phyloP scores from a whole-genome alignment of 2,329 filamentous ascomycete genomes.

The Colletotrichum lini region DNA sequence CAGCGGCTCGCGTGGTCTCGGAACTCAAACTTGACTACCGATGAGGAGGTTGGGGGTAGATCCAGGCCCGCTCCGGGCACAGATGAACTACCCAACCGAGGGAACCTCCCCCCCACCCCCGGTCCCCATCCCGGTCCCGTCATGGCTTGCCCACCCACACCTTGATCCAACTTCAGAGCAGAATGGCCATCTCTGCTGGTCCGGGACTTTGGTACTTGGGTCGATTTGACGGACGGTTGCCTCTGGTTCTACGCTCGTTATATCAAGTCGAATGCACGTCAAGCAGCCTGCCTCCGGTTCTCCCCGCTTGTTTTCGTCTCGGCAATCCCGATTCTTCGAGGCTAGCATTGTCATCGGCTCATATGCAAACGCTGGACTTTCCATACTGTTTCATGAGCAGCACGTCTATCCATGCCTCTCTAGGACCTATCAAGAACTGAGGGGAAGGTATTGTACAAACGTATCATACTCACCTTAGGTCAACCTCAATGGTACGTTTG shows the following conservation, averaged over 20 bases:
- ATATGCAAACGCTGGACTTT: background rate
- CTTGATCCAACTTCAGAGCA: slow-evolving; percentile 18
- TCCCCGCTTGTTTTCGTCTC: slow-evolving; percentile 34
- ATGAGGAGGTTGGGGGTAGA: slow-evolving; percentile 36
- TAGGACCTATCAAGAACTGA: too few relatives aligned
- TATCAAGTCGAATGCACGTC: slow-evolving; percentile 7
- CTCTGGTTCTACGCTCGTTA: background rate
- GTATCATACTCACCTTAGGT: background rate
- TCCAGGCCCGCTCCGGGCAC: slow-evolving; percentile 24
- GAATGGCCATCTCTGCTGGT: background rate
- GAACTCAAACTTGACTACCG: slow-evolving; percentile 43
- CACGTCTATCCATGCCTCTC: background rate
- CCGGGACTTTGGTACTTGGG: slow-evolving; percentile 9
- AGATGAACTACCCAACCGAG: slow-evolving; percentile 23
- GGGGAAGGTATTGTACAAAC: background rate
- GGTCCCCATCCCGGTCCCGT: background rate
- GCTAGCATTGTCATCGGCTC: background rate
- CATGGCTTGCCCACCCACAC: slow-evolving; percentile 6
- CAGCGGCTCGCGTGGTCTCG: slow-evolving; percentile 39
- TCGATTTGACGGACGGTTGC: background rate
- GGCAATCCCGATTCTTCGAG: background rate
- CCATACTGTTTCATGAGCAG: background rate
- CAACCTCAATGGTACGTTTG: background rate
- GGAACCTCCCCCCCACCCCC: background rate
- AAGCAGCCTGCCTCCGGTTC: slow-evolving; percentile 7